Evolutionary conservation across 169 alveolate genomes (phyloP).

Genomic region (Plasmodium knowlesi): DNA sequence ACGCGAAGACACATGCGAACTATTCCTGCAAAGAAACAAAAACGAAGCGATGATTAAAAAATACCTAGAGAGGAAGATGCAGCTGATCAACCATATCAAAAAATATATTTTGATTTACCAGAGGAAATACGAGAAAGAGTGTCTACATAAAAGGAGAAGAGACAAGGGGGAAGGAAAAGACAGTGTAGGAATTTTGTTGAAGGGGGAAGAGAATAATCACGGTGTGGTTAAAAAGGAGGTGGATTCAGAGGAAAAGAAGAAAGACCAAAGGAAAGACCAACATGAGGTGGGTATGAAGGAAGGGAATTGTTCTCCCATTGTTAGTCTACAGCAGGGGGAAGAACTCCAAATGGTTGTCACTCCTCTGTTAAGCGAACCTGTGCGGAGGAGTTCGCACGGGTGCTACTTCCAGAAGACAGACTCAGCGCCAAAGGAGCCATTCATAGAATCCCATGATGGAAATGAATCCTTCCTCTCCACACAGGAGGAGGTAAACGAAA

Average conservation of each 20-base stretch:
- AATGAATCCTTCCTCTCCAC: not conserved
- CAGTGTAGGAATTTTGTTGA: not conserved
- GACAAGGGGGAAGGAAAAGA: not conserved
- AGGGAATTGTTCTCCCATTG: not conserved
- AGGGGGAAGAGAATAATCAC: not conserved
- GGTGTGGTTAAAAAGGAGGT: not conserved
- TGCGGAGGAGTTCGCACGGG: not conserved
- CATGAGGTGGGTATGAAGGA: not conserved
- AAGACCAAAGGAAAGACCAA: not conserved
- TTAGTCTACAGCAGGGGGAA: not conserved
- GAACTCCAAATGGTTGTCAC: not conserved
- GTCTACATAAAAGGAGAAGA: not conserved
- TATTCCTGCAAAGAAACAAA: not conserved
- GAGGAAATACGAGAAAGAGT: not conserved
- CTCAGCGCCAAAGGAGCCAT: not conserved
- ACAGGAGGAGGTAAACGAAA: not conserved
- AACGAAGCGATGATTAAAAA: constrained; percentile 4
- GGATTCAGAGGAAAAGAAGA: not conserved
- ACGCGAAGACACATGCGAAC: not conserved
- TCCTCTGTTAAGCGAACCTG: not conserved
- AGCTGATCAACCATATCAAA: not conserved
- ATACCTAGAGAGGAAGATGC: constrained; percentile 4
- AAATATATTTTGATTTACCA: not conserved
- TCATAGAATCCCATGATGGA: not conserved
- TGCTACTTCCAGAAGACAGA: not conserved